phyloP scores from a whole-genome alignment of 352 stramenopile species.

The Pseudoperonospora humuli region DNA sequence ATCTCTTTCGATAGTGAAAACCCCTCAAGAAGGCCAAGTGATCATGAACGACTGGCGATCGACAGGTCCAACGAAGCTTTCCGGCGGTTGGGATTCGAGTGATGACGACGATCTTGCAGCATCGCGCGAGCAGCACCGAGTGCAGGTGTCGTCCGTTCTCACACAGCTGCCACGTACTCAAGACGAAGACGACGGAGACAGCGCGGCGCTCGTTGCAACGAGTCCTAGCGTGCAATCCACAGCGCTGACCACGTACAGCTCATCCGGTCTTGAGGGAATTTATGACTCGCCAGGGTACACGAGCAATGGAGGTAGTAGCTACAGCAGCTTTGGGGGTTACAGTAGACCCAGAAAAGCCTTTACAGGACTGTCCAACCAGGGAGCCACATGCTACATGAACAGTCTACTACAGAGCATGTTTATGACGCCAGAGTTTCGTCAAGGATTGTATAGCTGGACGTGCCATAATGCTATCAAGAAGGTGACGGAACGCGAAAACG shows the following conservation, averaged over 20 bases:
- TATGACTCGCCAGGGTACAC: slow-evolving; percentile 43
- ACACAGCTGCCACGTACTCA: slow-evolving; percentile 24
- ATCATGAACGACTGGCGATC: slow-evolving; percentile 16
- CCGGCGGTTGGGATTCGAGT: slow-evolving; percentile 10
- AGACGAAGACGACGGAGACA: slow-evolving; percentile 9
- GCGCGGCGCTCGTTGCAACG: slow-evolving; percentile 1
- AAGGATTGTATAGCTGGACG: slow-evolving; percentile 70
- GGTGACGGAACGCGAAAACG: slow-evolving; percentile 4
- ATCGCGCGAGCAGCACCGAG: slow-evolving; percentile 20
- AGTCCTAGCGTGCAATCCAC: slow-evolving; percentile 31
- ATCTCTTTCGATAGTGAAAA: slow-evolving; percentile 12
- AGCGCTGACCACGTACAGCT: slow-evolving; percentile 39
- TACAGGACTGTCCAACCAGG: slow-evolving; percentile 85
- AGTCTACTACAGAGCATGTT: slow-evolving; percentile 89
- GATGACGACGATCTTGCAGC: slow-evolving; percentile 17
- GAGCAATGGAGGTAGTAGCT: slow-evolving; percentile 24
- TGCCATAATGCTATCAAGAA: slow-evolving; percentile 9
- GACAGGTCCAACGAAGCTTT: background rate
- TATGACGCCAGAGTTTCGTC: slow-evolving; percentile 84
- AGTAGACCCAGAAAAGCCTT: slow-evolving; percentile 32
- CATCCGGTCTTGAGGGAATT: slow-evolving; percentile 36
- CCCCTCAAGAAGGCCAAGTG: background rate
- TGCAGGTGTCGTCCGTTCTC: slow-evolving; percentile 27
- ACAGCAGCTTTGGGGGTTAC: slow-evolving; percentile 18
- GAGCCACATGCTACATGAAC: slow-evolving; percentile 93